Evolutionary conservation across 208 protist species (phyloP).

Genomic region (Ichthyophonus hoferi): DNA sequence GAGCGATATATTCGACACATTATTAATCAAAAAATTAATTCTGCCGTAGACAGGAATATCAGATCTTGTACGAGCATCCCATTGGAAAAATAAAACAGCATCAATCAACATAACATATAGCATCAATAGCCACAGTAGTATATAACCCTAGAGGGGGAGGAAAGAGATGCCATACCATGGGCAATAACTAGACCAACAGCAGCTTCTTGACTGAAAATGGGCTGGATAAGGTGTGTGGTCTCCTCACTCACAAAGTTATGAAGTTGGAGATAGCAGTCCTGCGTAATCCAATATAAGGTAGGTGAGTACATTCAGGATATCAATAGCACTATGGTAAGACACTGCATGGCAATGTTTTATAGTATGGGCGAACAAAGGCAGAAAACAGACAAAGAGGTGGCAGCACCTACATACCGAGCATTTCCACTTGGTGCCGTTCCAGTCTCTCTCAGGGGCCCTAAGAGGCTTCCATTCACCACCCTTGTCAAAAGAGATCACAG

Average conservation of each 20-base stretch:
- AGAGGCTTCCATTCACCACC: conserved; percentile 8
- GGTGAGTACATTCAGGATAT: too few species aligned
- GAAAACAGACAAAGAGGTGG: too few species aligned
- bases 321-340: too few species aligned
- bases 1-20: too few species aligned
- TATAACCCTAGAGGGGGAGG: background rate
- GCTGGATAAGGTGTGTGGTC: conserved; percentile 9
- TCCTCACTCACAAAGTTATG: conserved; percentile 2
- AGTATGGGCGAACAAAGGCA: too few species aligned
- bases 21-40: too few species aligned
- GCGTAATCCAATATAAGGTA: background rate
- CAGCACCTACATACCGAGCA: background rate
- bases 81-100: too few species aligned
- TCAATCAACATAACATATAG: too few species aligned
- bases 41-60: too few species aligned
- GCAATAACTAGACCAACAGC: conserved; percentile 23
- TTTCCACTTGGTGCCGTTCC: background rate
- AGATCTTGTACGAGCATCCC: too few species aligned
- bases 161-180: background rate
- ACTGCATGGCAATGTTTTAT: too few species aligned
- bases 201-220: conserved; percentile 21
- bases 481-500: conserved; percentile 14
- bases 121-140: too few species aligned
- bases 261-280: conserved; percentile 23
- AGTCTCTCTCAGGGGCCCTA: background rate